These are phyloP conservation scores for bread wheat (Triticum aestivum) DNA, from an alignment of 176 grass and related monocot species.

Conservation along the genomic window IWGSC_CS_RefSeq_v2.1 NC_057809.1:109661165-109661664, in stretches of 20 bases:
- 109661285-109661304: too few relatives aligned
- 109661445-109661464: neutral
- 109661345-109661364: too few relatives aligned
- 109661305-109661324: too few relatives aligned
- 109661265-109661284: neutral
- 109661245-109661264: neutral
- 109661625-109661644: conserved; percentile 86
- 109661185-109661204: neutral
- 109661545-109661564: conserved; percentile 26
- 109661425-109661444: neutral
- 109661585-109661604: conserved; percentile 88
- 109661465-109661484: neutral
- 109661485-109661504: neutral
- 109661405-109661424: neutral
- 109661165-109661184: neutral
- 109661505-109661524: neutral
- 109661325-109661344: too few relatives aligned
- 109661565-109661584: conserved; percentile 56
- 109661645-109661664: conserved; percentile 50
- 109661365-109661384: too few relatives aligned
- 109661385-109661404: neutral
- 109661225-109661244: neutral
- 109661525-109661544: conserved; percentile 14
- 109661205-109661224: conserved; percentile 7
- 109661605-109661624: conserved; percentile 85